Base-by-base conservation (phyloP, 2,329 filamentous ascomycete genomes). In the Grosmannia huntii region DNA sequence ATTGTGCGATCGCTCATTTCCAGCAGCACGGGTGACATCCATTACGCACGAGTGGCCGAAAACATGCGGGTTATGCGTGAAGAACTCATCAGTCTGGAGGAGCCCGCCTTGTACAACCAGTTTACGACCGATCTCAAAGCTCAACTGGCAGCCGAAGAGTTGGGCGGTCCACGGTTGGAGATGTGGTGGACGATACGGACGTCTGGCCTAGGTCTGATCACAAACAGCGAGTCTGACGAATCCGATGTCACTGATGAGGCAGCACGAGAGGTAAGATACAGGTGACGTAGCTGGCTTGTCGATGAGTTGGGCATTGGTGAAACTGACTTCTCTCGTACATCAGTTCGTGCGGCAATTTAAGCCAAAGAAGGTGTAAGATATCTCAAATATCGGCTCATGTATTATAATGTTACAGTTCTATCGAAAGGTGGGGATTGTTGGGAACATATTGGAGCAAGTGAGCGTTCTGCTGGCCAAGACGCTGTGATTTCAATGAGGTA, bases 181-280 rank as follows among this genome's bases (percentile, higher is more conserved):
- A 84, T 96, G 73, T 96, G 90, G 90, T 87, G 82, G 74, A 76
- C 80, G 64, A 73, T 96, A 27, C 78, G 85, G 64, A 80, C 75
- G 60, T 81, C 78, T 49, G 82, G 76, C 64, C 72, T 96, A 58
- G 89, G 90, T 0, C 73, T 96, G 67, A 84, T 97, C 65, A 83
- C 87, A 62, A 75, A 77, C 56, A 76, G 72, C 53, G 74, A 82
- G 65, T 81, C 79, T 2, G 82, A 87, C 50, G 73, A 76, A 21
- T 90, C 87, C 1, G 75, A 81, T 33, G 82, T 91, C 5, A 81
- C 79, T 0, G 78, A 82, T 56, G 83, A 88, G 51, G 86, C 91
- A 65, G 90, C 87, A n/a, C 80, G 76, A 56, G 77, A 83, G 74
- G 80, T 82, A 60, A 63, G 57, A 9, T 23, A 5, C 12, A 38